phyloP scores from a whole-genome alignment of 1,284 basidiomycete genomes.

The Stygiomarasmius scandens region DNA sequence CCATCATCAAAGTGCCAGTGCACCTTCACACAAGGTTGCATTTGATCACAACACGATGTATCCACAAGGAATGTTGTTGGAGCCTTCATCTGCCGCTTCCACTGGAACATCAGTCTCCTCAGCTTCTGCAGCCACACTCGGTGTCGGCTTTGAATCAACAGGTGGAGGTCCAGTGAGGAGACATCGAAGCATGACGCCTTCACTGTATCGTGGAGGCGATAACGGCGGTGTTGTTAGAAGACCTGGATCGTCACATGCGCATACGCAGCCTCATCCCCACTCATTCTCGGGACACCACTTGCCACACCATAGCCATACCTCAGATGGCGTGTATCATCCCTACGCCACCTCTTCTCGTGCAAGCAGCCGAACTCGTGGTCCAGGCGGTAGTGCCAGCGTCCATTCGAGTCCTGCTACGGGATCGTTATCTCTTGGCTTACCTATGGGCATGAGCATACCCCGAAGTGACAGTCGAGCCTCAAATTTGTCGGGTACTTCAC shows the following conservation, averaged over 20 bases:
- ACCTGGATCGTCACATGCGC: constrained; percentile 5
- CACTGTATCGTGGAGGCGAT: constrained; percentile 17
- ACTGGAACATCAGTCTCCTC: constrained; percentile 16
- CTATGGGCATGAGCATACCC: constrained; percentile 7
- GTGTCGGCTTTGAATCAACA: constrained; percentile 10
- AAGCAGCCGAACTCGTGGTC: constrained; percentile 11
- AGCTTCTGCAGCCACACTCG: constrained; percentile 7
- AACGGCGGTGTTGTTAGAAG: constrained; percentile 7
- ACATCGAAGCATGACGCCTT: constrained; percentile 74
- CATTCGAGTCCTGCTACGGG: constrained; percentile 14
- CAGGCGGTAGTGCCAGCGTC: constrained; percentile 8
- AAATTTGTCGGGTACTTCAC: neutral
- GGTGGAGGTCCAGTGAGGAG: constrained; percentile 61
- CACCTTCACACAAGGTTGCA: constrained; percentile 65
- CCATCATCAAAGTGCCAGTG: constrained; percentile 40
- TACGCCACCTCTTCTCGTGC: constrained; percentile 12
- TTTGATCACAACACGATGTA: constrained; percentile 63
- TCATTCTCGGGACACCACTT: neutral
- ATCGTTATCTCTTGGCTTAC: constrained; percentile 32
- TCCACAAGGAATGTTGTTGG: constrained; percentile 40
- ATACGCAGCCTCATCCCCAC: neutral
- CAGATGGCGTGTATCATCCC: constrained; percentile 12
- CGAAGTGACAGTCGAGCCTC: constrained; percentile 14
- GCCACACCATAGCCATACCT: neutral
- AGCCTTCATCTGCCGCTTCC: constrained; percentile 27